Evolutionary conservation across 73 alveolate species (phyloP).

Genomic region (Stentor coeruleus): DNA sequence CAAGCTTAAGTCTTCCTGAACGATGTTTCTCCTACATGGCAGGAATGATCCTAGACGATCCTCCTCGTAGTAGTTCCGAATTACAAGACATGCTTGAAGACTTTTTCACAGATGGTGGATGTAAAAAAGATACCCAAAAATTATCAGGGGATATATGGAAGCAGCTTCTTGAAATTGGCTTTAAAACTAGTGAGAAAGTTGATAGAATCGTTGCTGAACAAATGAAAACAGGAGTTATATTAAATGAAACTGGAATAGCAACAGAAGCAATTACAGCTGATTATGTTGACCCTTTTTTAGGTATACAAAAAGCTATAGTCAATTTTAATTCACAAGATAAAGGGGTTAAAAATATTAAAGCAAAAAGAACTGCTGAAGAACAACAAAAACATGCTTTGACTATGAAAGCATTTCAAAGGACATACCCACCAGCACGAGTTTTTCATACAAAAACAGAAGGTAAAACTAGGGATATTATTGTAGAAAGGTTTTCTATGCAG

Average conservation of each 20-base stretch:
- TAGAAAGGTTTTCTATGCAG: conserved; percentile 77
- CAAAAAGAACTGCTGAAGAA: conserved; percentile 55
- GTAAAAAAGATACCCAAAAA: conserved; percentile 81
- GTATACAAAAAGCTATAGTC: conserved; percentile 53
- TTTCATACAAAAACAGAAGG: conserved; percentile 75
- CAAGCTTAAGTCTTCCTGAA: conserved; percentile 11
- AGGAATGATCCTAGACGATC: conserved; percentile 83
- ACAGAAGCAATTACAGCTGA: conserved; percentile 74
- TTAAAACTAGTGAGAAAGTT: conserved; percentile 32
- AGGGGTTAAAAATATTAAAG: conserved; percentile 53
- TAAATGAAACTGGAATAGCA: conserved; percentile 32
- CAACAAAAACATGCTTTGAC: conserved; percentile 81
- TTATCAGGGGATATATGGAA: conserved; percentile 63
- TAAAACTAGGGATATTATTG: conserved; percentile 77
- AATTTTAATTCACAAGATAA: conserved; percentile 64
- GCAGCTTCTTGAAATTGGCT: conserved; percentile 57
- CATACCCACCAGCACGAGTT: conserved; percentile 78
- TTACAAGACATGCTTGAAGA: conserved; percentile 83
- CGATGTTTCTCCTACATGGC: conserved; percentile 66
- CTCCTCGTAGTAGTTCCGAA: conserved; percentile 86
- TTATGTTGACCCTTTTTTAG: conserved; percentile 63
- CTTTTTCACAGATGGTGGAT: conserved; percentile 90
- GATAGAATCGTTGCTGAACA: conserved; percentile 39
- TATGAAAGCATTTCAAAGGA: conserved; percentile 60
- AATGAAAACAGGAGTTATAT: conserved; percentile 22